phyloP scores from a whole-genome alignment of 768 basidiomycete species.

The Lyophyllum shimeji region DNA sequence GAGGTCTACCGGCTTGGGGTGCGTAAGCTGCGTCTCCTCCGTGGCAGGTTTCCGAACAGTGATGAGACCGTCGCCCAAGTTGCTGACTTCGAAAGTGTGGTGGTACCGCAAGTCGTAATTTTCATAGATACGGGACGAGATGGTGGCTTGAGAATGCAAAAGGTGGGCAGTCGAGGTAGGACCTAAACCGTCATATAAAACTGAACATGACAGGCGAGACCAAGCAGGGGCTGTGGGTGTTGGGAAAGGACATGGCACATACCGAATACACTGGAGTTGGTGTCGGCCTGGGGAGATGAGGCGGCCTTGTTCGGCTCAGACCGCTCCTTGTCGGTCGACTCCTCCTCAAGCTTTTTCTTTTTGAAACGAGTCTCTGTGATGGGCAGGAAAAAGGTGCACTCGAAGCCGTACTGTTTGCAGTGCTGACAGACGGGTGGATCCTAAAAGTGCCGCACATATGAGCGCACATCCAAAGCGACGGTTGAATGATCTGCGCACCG shows the following conservation, averaged over 20 bases:
- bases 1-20: constrained; percentile 66
- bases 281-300: constrained; percentile 45
- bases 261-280: constrained; percentile 59
- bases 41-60: constrained; percentile 64
- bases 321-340: constrained; percentile 43
- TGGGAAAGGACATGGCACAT: constrained; percentile 24
- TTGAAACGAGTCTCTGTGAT: constrained; percentile 99
- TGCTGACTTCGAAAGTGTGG: constrained; percentile 83
- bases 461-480: not conserved
- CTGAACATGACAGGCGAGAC: constrained; percentile 26
- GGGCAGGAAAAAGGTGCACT: constrained; percentile 97
- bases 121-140: constrained; percentile 85
- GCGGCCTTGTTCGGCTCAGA: constrained; percentile 29
- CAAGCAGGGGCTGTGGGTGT: constrained; percentile 18
- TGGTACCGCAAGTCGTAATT: constrained; percentile 86
- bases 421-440: constrained; percentile 88
- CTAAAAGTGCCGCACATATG: constrained; percentile 16
- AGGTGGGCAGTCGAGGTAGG: constrained; percentile 87
- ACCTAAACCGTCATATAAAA: constrained; percentile 58
- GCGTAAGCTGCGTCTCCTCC: constrained; percentile 53
- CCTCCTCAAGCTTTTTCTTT: constrained; percentile 87
- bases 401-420: constrained; percentile 91
- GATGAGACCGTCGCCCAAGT: constrained; percentile 86
- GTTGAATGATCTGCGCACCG: constrained; percentile 27
- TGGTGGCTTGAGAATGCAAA: constrained; percentile 84